Base-by-base conservation (phyloP, 352 stramenopile species). In the Phytopythium cucurbitacearum region DNA sequence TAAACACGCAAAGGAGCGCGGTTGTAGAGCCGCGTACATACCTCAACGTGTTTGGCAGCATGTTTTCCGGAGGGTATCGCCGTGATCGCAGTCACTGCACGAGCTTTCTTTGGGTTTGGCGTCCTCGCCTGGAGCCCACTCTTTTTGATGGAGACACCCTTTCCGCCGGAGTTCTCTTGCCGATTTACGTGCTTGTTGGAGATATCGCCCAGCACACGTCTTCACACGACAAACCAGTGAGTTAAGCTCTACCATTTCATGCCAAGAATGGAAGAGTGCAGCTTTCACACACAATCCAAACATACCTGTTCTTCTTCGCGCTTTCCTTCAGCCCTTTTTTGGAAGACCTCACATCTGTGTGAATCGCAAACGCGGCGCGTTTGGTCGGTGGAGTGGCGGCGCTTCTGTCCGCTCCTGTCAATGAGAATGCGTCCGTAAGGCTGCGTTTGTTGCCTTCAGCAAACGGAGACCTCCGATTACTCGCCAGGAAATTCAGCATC, bases 151-250 rank as follows among this genome's bases (percentile, higher is more conserved):
- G 60, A 60, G 16, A 49, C 16, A 38, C 2, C n/a, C n/a, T 76
- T 76, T 9, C 59, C 58, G 21, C 42, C 60, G 43, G 48, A 48
- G 3, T 41, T 53, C 13, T 34, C 57, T 10, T 65, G 64, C 47
- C 51, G 54, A 41, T 71, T 80, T 28, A 65, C 67, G 42, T 87
- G 76, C 45, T 82, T 76, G 65, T 92, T 92, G 21, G 81, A 92
- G 40, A 92, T 92, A 53, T 92, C 81, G 7, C 75, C 67, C 4
- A 92, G 65, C 33, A 62, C 79, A 46, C 81, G 81, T 67, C 81
- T 90, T 34, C 5, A n/a, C 42, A 48, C 9, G 9, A n/a, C 38
- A 34, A 43, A 44, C 28, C 13, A 7, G 34, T 45, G 16, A 46
- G 48, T 6, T 12, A 46, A 5, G 15, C 5, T n/a, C 7, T 43